Evolutionary conservation across 495 filamentous ascomycete genomes (phyloP).

Genomic region (Aspergillus cavernicola): DNA sequence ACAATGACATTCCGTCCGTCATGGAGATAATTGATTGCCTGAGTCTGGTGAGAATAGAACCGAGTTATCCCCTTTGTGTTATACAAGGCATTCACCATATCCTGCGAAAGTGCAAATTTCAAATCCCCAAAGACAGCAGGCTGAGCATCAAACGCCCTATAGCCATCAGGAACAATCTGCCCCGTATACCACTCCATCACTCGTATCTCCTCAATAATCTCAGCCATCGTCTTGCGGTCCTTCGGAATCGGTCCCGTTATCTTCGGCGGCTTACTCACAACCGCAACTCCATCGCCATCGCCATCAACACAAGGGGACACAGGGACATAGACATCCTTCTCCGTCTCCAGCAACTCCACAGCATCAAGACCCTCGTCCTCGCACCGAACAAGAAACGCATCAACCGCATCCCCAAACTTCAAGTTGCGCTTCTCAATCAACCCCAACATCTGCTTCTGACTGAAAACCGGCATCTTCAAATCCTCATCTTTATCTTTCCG

Average conservation of each 20-base stretch:
- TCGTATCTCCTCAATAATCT: constrained; percentile 84
- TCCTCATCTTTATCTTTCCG: constrained; percentile 69
- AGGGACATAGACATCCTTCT: constrained; percentile 45
- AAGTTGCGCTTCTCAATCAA: constrained; percentile 88
- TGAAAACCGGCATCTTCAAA: constrained; percentile 89
- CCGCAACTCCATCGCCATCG: constrained; percentile 44
- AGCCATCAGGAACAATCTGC: constrained; percentile 92
- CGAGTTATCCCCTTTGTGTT: constrained; percentile 81
- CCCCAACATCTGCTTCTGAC: constrained; percentile 85
- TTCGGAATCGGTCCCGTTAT: constrained; percentile 69
- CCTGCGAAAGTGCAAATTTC: constrained; percentile 80
- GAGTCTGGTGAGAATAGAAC: constrained; percentile 91
- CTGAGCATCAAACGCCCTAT: constrained; percentile 88
- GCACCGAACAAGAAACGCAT: constrained; percentile 72
- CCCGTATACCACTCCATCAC: constrained; percentile 79
- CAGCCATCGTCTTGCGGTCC: constrained; percentile 75
- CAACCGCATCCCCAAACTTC: constrained; percentile 78
- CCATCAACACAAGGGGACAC: too few species aligned
- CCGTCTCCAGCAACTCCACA: constrained; percentile 54
- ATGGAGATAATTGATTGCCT: constrained; percentile 89
- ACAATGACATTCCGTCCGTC: constrained; percentile 86
- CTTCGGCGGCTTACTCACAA: constrained; percentile 26
- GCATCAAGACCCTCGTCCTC: constrained; percentile 63
- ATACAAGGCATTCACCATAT: constrained; percentile 90
- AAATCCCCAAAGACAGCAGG: constrained; percentile 79